phyloP scores from a whole-genome alignment of 2,329 filamentous ascomycete species.

The Drechslerella coelobrocha region DNA sequence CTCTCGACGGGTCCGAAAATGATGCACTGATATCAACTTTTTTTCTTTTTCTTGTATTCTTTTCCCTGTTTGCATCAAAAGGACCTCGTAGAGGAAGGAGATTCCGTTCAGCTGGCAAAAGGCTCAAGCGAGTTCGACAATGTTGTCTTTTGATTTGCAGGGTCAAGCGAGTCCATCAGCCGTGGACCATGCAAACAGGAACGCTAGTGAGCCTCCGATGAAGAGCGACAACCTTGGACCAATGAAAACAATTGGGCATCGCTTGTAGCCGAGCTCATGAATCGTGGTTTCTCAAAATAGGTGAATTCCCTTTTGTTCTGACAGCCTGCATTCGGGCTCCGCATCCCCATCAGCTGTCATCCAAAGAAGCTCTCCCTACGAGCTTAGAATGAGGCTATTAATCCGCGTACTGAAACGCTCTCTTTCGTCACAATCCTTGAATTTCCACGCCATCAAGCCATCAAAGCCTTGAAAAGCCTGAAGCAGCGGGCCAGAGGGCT shows the following conservation, averaged over 20 bases:
- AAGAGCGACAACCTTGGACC: constrained; percentile 21
- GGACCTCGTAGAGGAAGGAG: constrained; percentile 22
- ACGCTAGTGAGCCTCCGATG: constrained; percentile 50
- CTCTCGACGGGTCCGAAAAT: too few relatives aligned
- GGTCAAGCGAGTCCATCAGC: constrained; percentile 50
- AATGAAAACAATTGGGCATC: constrained; percentile 44
- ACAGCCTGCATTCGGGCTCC: neutral
- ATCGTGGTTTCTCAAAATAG: constrained; percentile 33
- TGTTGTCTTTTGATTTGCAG: constrained; percentile 47
- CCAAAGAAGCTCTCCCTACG: neutral
- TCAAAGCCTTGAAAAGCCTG: constrained; percentile 33
- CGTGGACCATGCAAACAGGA: constrained; percentile 50
- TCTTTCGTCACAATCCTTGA: constrained; percentile 49
- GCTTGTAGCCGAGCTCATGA: constrained; percentile 49
- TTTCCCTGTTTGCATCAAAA: constrained; percentile 18
- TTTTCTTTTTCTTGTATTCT: neutral
- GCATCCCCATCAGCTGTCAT: constrained; percentile 24
- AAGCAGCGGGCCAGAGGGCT: constrained; percentile 18
- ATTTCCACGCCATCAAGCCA: constrained; percentile 34
- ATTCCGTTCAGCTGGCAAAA: constrained; percentile 28
- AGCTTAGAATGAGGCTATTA: constrained; percentile 41
- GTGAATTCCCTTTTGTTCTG: constrained; percentile 20
- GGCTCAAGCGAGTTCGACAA: constrained; percentile 24
- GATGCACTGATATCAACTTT: neutral
- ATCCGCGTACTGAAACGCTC: constrained; percentile 50